Conservation (phyloP, 2,329 filamentous ascomycete genomes). For the Orbilia javanica region DNA sequence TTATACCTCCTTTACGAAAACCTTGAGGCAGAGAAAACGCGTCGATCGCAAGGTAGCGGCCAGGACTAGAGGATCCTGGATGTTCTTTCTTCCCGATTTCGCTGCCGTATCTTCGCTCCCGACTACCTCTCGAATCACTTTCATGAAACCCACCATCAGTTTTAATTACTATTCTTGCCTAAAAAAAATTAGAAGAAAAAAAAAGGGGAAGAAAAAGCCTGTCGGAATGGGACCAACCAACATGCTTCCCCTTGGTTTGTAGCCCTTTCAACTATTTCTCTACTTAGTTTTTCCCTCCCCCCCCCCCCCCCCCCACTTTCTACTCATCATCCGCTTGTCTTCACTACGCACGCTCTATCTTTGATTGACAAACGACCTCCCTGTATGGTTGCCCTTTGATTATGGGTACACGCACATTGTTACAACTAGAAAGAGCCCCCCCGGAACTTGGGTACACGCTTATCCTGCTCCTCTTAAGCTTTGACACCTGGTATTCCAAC, state of each 20-base stretch:
- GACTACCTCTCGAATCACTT: conserved; percentile 35
- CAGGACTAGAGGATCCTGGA: conserved; percentile 68
- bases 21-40: conserved; percentile 98
- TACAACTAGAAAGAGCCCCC: not conserved
- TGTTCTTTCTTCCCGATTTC: conserved; percentile 59
- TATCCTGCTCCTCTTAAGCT: conserved; percentile 33
- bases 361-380: conserved; percentile 24
- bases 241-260: not conserved
- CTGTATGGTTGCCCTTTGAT: conserved; percentile 14
- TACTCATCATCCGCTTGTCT: not conserved
- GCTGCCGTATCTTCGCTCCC: conserved; percentile 51
- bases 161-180: conserved; percentile 24
- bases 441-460: not conserved
- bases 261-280: not conserved
- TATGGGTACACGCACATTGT: conserved; percentile 28
- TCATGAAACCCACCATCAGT: conserved; percentile 31
- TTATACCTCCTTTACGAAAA: conserved; percentile 98
- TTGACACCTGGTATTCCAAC: conserved; percentile 32
- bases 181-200: too few species aligned
- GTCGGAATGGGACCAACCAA: not conserved
- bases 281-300: not conserved
- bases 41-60: conserved; percentile 81
- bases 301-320: not conserved
- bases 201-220: not conserved
- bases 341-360: conserved; percentile 14